A percentile compares a stretch with the other conserved stretches of the same genome.
phyloP scores from a whole-genome alignment of 2,329 filamentous ascomycete genomes.

The Fusarium protoensiforme region DNA sequence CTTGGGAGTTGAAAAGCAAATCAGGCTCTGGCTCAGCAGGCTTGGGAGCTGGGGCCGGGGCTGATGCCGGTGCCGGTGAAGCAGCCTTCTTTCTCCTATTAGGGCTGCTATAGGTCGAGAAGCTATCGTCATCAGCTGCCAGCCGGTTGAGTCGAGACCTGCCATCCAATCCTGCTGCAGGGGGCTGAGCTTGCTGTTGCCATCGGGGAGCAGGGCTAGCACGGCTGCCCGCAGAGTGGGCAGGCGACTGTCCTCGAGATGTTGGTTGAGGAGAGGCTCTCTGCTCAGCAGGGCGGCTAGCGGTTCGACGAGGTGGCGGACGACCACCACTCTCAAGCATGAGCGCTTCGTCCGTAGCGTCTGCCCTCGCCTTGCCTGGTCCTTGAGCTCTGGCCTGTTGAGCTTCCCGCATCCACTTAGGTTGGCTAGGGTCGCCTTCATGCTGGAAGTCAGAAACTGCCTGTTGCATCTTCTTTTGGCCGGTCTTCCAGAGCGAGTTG shows the following conservation, averaged over 20 bases:
- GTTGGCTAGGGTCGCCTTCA: constrained; percentile 79
- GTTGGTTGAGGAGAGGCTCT: constrained; percentile 44
- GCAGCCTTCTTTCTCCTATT: constrained; percentile 79
- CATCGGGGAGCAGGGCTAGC: constrained; percentile 65
- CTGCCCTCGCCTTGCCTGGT: constrained; percentile 46
- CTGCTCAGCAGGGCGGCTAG: constrained; percentile 43
- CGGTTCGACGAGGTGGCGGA: constrained; percentile 56
- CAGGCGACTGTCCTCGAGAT: constrained; percentile 62
- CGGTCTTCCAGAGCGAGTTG: constrained; percentile 93
- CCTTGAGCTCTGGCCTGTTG: constrained; percentile 57
- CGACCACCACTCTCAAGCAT: constrained; percentile 77
- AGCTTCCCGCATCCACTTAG: constrained; percentile 93
- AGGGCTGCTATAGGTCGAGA: constrained; percentile 88
- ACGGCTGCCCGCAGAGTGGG: constrained; percentile 56
- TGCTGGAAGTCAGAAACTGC: constrained; percentile 87
- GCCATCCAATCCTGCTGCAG: constrained; percentile 48
- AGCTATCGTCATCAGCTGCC: constrained; percentile 80
- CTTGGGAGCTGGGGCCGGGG: constrained; percentile 52
- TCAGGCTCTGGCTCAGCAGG: constrained; percentile 63
- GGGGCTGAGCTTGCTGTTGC: constrained; percentile 63
- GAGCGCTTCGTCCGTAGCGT: constrained; percentile 77
- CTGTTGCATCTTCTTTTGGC: constrained; percentile 92
- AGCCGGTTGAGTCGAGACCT: constrained; percentile 75
- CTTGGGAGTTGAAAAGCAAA: constrained; percentile 67
- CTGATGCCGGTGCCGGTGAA: constrained; percentile 54